These are phyloP conservation scores for Mucor irregularis DNA, from an alignment of 371 early-diverging fungal genomes.

Conservation along the genomic window DNA sequence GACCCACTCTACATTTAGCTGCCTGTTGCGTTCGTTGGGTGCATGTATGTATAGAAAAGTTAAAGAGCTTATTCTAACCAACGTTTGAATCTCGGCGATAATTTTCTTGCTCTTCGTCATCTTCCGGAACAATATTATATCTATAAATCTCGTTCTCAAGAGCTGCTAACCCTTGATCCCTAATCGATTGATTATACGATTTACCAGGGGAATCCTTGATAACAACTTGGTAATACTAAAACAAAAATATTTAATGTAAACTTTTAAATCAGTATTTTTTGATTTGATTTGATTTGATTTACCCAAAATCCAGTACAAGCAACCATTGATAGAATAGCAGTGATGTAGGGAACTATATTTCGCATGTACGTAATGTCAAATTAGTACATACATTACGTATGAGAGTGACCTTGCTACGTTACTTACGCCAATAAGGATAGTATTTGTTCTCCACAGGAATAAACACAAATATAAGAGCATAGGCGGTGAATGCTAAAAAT, in stretches of 20 bases:
- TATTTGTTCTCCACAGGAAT: conserved; percentile 40
- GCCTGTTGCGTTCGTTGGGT: too few relatives aligned
- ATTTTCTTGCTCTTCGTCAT: background rate
- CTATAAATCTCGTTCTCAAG: conserved; percentile 41
- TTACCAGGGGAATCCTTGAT: conserved; percentile 34
- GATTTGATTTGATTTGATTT: conserved; percentile 1
- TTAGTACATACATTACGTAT: background rate
- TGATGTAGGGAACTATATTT: conserved; percentile 45
- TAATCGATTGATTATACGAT: conserved; percentile 43
- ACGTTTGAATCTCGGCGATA: too few relatives aligned
- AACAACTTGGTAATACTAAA: conserved; percentile 43
- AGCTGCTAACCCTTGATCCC: conserved; percentile 31
- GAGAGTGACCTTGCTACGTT: background rate
- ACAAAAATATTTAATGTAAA: background rate
- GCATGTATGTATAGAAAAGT: too few relatives aligned
- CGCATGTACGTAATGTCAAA: too few relatives aligned
- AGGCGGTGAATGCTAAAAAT: conserved; percentile 32
- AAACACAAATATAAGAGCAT: conserved; percentile 45
- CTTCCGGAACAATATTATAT: conserved; percentile 15
- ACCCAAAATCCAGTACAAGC: conserved; percentile 40
- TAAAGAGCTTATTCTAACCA: too few relatives aligned
- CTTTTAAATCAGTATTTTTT: background rate
- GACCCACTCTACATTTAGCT: too few relatives aligned
- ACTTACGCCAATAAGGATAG: conserved; percentile 49
- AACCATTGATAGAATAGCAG: conserved; percentile 33